Evolutionary conservation across 2,329 filamentous ascomycete genomes (phyloP), one percentile per base, ranked within the genome.

Genomic region (Xylaria sp.): DNA sequence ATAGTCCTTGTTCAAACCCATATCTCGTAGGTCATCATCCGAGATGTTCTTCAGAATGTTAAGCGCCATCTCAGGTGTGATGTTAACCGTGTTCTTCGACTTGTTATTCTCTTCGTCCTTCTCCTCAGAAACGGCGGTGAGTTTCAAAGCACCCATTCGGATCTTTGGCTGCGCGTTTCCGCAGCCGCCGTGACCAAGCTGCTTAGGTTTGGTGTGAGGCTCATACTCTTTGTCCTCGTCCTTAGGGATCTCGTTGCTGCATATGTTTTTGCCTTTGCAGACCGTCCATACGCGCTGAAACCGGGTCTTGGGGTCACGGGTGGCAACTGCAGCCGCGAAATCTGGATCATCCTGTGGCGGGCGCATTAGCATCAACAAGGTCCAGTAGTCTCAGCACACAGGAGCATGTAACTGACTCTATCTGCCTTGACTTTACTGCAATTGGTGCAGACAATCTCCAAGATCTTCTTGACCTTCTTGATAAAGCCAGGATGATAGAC

Each of bases 381-480:
- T 83, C 82, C 70, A 84, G 79, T 78, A 79, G 79, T 82, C 81
- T 77, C 83, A 87, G 83, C 84, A 85, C 86, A 82, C 84, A 82
- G 80, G 78, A 81, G 85, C 86, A 86, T 85, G 86, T 87, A 86
- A 97, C 95, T 94, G 91, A 98, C 95, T 91, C 94, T 93, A 89
- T 98, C 94, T 84, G 94, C 92, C 87, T 97, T 89, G 80, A 98
- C 93, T 87, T 96, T 97, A 84, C 94, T 95, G 87, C 97, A 99
- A 83, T 97, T 98, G 85, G 97, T 94, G 88, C 97, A 99, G 82
- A 99, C 94, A 76, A 94, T 96, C 88, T 99, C 97, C 82, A 99
- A 87, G 77, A 99, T 90, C 87, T 98, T 99, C 88, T 99, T 99
- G 84, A 97, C 94, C 86, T 98, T 98, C 82, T 93, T 97, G 84